phyloP scores from a whole-genome alignment of 192 early-diverging fungal species.

The Cetraspora pellucida region DNA sequence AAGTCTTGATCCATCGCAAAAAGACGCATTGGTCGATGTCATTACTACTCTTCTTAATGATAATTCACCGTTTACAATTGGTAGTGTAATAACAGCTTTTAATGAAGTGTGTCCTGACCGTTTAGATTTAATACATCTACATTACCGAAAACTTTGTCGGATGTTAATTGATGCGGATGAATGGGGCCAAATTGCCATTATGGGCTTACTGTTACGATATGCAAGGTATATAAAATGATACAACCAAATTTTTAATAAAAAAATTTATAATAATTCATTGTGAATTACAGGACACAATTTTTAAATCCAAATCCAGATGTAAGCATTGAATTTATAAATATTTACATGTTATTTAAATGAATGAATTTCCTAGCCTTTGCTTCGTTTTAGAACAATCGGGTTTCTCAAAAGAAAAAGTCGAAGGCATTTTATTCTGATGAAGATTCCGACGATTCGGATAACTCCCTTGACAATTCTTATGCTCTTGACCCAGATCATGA shows the following conservation, averaged over 20 bases:
- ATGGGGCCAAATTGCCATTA: constrained; percentile 91
- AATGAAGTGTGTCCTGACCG: constrained; percentile 83
- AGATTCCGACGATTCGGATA: constrained; percentile 48
- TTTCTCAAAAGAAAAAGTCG: constrained; percentile 40
- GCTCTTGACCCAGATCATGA: constrained; percentile 79
- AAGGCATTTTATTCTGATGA: constrained; percentile 56
- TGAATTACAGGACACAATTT: constrained; percentile 46
- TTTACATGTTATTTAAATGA: background rate
- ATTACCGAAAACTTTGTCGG: constrained; percentile 85
- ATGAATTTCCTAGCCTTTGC: too few species aligned
- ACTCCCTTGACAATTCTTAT: constrained; percentile 34
- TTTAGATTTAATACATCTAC: constrained; percentile 83
- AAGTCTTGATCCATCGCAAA: constrained; percentile 78
- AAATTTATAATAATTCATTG: too few species aligned
- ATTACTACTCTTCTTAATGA: constrained; percentile 81
- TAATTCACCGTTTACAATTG: constrained; percentile 83
- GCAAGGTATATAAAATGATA: constrained; percentile 50
- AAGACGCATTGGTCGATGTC: constrained; percentile 75
- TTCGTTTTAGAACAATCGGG: background rate
- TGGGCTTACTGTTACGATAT: constrained; percentile 80
- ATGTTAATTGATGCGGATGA: constrained; percentile 90
- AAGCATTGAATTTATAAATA: constrained; percentile 14
- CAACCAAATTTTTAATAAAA: too few species aligned
- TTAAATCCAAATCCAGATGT: constrained; percentile 58
- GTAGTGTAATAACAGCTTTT: constrained; percentile 84